A percentile compares a stretch with the other conserved stretches of the same genome.
Conservation (phyloP, 2,329 filamentous ascomycete species). For the Pseudohalonectria lignicola region DNA sequence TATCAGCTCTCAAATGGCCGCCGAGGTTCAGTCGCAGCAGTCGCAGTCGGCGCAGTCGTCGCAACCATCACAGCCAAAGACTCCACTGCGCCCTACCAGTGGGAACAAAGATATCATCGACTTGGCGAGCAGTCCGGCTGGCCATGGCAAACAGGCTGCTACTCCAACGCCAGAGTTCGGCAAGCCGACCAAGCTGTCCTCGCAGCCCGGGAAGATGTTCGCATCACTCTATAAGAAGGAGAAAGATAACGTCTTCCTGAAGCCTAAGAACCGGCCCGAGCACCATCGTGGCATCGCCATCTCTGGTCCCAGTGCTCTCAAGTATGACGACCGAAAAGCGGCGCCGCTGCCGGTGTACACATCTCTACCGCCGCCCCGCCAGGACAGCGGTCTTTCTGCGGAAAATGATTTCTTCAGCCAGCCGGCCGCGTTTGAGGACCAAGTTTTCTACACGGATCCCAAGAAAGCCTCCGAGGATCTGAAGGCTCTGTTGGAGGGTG, state of each 20-base stretch:
- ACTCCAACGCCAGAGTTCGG: slow-evolving; percentile 17
- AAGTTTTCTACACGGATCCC: slow-evolving; percentile 56
- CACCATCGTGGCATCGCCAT: slow-evolving; percentile 41
- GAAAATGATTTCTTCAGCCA: slow-evolving; percentile 18
- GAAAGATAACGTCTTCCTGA: slow-evolving; percentile 28
- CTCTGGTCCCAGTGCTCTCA: slow-evolving; percentile 33
- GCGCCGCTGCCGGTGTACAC: slow-evolving; percentile 36
- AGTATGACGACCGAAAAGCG: slow-evolving; percentile 34
- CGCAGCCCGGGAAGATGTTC: slow-evolving; percentile 29
- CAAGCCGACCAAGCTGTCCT: slow-evolving; percentile 18
- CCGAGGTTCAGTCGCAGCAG: slow-evolving; percentile 13
- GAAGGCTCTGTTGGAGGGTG: slow-evolving; percentile 72
- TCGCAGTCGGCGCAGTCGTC: slow-evolving; percentile 21
- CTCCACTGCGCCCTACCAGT: slow-evolving; percentile 26
- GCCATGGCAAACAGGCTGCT: slow-evolving; percentile 5
- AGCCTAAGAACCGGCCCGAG: slow-evolving; percentile 43
- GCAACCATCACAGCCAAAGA: slow-evolving; percentile 30
- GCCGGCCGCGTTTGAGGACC: slow-evolving; percentile 22
- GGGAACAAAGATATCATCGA: slow-evolving; percentile 18
- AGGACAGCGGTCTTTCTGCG: slow-evolving; percentile 10
- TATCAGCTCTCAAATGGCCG: slow-evolving; percentile 18
- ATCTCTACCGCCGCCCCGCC: slow-evolving; percentile 21
- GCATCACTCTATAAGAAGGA: slow-evolving; percentile 45
- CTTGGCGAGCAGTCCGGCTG: slow-evolving; percentile 17
- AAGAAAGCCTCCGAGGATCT: slow-evolving; percentile 64